A percentile compares a stretch with the other conserved stretches of the same genome.
Evolutionary conservation across 768 basidiomycete species (phyloP).

Genomic region (Termitomyces sp.): DNA sequence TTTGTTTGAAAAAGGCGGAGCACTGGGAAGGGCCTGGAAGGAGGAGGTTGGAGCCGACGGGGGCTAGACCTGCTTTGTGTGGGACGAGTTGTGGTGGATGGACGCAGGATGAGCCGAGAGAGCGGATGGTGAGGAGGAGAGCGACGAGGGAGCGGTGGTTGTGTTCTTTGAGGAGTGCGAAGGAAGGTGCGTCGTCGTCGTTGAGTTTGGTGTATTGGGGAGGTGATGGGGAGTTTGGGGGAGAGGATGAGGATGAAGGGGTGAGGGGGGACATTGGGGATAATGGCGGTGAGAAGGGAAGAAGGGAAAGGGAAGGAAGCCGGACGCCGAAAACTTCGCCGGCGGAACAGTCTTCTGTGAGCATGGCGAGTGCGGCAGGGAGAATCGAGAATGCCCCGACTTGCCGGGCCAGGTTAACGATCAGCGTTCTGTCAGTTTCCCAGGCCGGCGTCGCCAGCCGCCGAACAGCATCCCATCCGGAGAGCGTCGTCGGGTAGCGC

Average conservation of each 20-base stretch:
- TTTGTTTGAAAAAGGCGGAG: constrained; percentile 1
- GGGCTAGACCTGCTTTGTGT: constrained; percentile 1
- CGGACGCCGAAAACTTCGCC: constrained; percentile 15
- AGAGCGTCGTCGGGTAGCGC: constrained; percentile 13
- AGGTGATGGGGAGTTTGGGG: background rate
- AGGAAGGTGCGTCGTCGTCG: background rate
- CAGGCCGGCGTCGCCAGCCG: too few species aligned
- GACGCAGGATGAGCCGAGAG: background rate
- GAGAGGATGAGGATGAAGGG: background rate
- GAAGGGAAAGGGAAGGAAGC: constrained; percentile 1
- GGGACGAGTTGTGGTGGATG: constrained; percentile 1
- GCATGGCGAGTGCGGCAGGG: constrained; percentile 16
- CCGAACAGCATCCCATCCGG: constrained; percentile 9
- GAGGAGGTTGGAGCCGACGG: constrained; percentile 5
- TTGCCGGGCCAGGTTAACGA: constrained; percentile 16
- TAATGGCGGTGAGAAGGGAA: background rate
- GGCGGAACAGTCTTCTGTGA: constrained; percentile 15
- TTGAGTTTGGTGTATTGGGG: background rate
- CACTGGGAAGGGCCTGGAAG: background rate
- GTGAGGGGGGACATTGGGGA: background rate
- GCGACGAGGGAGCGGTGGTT: background rate
- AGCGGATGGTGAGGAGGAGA: constrained; percentile 7
- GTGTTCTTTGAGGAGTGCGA: constrained; percentile 8
- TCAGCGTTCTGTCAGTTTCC: constrained; percentile 10
- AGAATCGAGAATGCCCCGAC: constrained; percentile 11